Percentiles rank a stretch among this genome's conserved stretches.
Evolutionary conservation across 2,329 filamentous ascomycete genomes (phyloP).

Genomic region (Curvularia lunata): DNA sequence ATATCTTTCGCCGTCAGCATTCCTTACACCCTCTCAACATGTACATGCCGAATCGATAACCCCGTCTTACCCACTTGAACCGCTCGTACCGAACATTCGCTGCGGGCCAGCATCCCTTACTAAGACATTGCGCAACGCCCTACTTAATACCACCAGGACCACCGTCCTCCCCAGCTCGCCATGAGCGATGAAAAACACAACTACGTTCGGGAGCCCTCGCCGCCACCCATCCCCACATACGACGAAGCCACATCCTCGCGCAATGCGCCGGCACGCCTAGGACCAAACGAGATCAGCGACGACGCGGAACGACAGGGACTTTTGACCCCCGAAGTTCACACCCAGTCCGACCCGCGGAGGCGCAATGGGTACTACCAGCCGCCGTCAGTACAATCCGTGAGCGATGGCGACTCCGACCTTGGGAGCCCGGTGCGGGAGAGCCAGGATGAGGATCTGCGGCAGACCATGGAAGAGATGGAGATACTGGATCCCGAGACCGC

Average conservation of each 20-base stretch:
- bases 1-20: slow-evolving; percentile 14
- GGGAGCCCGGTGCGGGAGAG: slow-evolving; percentile 62
- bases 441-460: slow-evolving; percentile 64
- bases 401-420: slow-evolving; percentile 60
- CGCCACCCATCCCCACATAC: slow-evolving; percentile 78
- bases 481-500: slow-evolving; percentile 47
- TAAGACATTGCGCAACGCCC: slow-evolving; percentile 8
- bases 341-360: slow-evolving; percentile 36
- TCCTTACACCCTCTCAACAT: slow-evolving; percentile 33
- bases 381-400: slow-evolving; percentile 83
- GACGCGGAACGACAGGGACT: slow-evolving; percentile 81
- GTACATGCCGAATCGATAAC: slow-evolving; percentile 37
- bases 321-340: slow-evolving; percentile 59
- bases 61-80: slow-evolving; percentile 6
- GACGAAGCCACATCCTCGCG: slow-evolving; percentile 76
- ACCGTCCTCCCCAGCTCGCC: slow-evolving; percentile 21
- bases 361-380: slow-evolving; percentile 67
- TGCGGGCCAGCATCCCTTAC: slow-evolving; percentile 15
- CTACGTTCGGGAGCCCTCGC: slow-evolving; percentile 54
- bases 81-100: slow-evolving; percentile 17
- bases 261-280: slow-evolving; percentile 56
- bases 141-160: slow-evolving; percentile 18
- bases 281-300: slow-evolving; percentile 67
- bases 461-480: slow-evolving; percentile 79
- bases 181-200: slow-evolving; percentile 51